These are phyloP conservation scores for Phytophthora nicotianae DNA, from an alignment of 352 stramenopile genomes.

Conservation along the genomic window DNA sequence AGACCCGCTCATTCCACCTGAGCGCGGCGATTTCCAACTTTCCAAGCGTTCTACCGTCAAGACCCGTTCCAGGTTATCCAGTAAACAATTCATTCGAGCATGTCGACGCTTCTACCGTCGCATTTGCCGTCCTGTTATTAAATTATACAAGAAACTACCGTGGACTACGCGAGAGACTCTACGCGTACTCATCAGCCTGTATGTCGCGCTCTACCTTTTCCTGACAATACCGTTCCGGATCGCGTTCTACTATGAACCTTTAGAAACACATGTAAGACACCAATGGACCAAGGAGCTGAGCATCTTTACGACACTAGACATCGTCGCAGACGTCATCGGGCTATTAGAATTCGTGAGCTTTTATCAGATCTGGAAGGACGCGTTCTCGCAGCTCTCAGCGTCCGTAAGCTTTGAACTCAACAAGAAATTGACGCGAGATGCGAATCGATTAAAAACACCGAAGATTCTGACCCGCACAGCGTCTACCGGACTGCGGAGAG, in stretches of 20 bases:
- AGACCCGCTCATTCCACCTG: neutral
- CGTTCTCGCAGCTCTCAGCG: constrained; percentile 27
- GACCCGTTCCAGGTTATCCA: neutral
- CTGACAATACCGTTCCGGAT: constrained; percentile 31
- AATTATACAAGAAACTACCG: constrained; percentile 23
- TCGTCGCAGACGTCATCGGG: constrained; percentile 28
- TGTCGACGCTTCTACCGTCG: constrained; percentile 19
- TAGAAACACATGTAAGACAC: constrained; percentile 11
- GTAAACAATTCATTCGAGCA: constrained; percentile 3
- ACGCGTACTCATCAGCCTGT: constrained; percentile 22
- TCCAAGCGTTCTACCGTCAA: neutral
- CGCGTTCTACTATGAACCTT: constrained; percentile 34
- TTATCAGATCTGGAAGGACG: constrained; percentile 27
- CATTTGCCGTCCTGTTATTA: constrained; percentile 1
- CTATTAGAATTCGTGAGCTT: constrained; percentile 24
- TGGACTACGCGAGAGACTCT: constrained; percentile 27
- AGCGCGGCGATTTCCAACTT: neutral
- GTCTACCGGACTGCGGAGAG: constrained; percentile 8
- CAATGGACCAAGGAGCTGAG: constrained; percentile 26
- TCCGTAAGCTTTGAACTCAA: constrained; percentile 32
- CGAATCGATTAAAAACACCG: constrained; percentile 26
- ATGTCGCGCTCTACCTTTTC: constrained; percentile 27
- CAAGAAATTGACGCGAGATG: constrained; percentile 32
- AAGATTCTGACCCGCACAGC: neutral
- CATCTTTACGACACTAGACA: constrained; percentile 19